A percentile compares a stretch with the other conserved stretches of the same genome.
These are phyloP conservation scores for Somion occarium DNA, from an alignment of 1,284 basidiomycete genomes.

Conservation along the genomic window DNA sequence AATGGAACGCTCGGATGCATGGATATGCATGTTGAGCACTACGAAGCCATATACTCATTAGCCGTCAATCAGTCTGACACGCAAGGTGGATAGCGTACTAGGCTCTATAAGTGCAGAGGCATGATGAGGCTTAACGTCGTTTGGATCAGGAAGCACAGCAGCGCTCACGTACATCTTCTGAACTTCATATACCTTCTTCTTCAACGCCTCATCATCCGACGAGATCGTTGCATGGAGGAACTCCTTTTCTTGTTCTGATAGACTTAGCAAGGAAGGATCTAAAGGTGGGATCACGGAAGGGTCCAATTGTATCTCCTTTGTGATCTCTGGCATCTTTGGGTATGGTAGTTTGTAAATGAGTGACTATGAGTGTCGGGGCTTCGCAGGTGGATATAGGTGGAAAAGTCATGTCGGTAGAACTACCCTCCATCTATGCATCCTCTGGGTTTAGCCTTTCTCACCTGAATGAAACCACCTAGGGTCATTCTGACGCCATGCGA, in stretches of 20 bases:
- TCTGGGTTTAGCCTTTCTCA: no score
- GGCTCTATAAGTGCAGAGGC: slow-evolving; percentile 17
- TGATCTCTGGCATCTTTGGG: slow-evolving; percentile 6
- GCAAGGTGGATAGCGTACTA: slow-evolving; percentile 15
- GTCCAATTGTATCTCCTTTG: slow-evolving; percentile 17
- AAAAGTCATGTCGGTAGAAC: no score
- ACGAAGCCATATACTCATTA: background rate
- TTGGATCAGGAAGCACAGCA: background rate
- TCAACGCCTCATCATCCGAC: slow-evolving; percentile 20
- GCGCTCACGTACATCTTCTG: slow-evolving; percentile 23
- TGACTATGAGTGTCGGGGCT: no score
- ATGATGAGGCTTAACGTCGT: background rate
- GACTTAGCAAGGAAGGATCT: slow-evolving; percentile 19
- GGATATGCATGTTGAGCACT: slow-evolving; percentile 32
- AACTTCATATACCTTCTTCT: slow-evolving; percentile 20
- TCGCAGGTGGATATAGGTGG: no score
- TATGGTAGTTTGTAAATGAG: background rate
- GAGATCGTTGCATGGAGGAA: slow-evolving; percentile 24
- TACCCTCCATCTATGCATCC: no score
- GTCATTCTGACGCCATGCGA: no score
- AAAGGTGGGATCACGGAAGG: slow-evolving; percentile 21
- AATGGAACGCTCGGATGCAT: slow-evolving; percentile 31
- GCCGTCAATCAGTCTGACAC: background rate
- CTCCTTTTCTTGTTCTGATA: slow-evolving; percentile 18
- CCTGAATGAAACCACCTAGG: no score